These are phyloP conservation scores for Trichoderma orchidacearum DNA, from an alignment of 495 filamentous ascomycete species.

Conservation along the genomic window DNA sequence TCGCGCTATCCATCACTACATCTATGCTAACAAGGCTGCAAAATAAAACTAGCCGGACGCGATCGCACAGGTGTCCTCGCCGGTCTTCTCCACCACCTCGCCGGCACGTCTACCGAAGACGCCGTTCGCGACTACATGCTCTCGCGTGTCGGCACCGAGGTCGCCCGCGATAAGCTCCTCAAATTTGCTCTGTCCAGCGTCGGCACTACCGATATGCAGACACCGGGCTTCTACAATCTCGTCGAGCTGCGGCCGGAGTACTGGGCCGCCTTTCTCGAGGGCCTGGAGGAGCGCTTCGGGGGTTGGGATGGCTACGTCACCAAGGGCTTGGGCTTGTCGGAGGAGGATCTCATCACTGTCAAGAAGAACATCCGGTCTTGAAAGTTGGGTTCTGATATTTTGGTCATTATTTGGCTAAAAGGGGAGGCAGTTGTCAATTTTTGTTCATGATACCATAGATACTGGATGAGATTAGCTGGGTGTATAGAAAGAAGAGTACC, in stretches of 20 bases:
- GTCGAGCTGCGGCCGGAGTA: conserved; percentile 15
- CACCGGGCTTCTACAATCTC: conserved; percentile 29
- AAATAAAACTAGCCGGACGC: conserved; percentile 35
- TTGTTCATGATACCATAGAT: neutral
- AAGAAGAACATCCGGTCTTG: conserved; percentile 18
- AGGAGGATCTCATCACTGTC: conserved; percentile 25
- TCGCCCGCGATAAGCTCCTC: conserved; percentile 25
- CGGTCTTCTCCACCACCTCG: conserved; percentile 40
- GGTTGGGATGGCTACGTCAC: conserved; percentile 30
- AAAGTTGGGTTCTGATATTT: neutral
- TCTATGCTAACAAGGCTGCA: conserved; percentile 2
- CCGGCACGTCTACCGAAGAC: conserved; percentile 27
- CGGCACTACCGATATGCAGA: conserved; percentile 11
- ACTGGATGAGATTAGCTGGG: too few relatives aligned
- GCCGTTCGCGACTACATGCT: conserved; percentile 39
- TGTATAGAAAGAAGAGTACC: too few relatives aligned
- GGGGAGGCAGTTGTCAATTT: neutral
- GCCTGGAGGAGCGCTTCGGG: conserved; percentile 20
- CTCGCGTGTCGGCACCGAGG: conserved; percentile 31
- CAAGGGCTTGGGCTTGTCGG: conserved; percentile 21
- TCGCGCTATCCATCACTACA: neutral
- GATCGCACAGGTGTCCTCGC: conserved; percentile 51
- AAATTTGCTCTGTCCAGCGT: conserved; percentile 20
- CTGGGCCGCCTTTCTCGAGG: conserved; percentile 26
- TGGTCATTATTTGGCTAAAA: neutral